Conservation (phyloP, 768 basidiomycete species). For the Termitomyces sp. region DNA sequence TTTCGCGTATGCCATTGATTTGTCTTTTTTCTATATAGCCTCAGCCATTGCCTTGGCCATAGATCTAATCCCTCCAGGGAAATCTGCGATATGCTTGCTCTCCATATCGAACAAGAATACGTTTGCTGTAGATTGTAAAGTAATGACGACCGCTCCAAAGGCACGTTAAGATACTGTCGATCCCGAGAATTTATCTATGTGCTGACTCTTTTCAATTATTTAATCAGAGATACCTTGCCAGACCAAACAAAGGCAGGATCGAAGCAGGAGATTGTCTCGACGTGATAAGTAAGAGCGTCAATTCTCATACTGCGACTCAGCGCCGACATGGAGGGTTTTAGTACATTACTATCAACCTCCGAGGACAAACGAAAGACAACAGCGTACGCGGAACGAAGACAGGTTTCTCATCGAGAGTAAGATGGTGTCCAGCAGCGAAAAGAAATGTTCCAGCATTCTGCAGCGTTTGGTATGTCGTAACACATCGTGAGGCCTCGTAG, state of each 20-base stretch:
- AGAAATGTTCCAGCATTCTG: neutral
- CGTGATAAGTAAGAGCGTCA: neutral
- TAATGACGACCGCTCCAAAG: slow-evolving; percentile 1
- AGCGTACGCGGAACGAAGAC: neutral
- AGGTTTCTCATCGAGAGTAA: slow-evolving; percentile 3
- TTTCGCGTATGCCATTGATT: neutral
- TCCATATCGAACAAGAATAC: neutral
- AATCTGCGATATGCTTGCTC: neutral
- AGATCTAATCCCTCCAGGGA: neutral
- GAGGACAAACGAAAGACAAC: neutral
- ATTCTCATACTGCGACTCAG: neutral
- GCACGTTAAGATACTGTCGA: neutral
- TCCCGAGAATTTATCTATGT: neutral
- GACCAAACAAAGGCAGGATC: slow-evolving; percentile 1
- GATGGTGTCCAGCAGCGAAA: neutral
- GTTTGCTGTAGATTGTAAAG: neutral
- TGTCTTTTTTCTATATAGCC: too few species aligned
- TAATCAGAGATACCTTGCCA: neutral
- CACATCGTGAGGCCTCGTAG: neutral
- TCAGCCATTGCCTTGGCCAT: neutral
- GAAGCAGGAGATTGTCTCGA: neutral
- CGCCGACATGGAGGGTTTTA: neutral
- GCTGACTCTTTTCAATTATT: neutral
- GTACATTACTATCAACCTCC: neutral
- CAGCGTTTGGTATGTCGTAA: slow-evolving; percentile 1